Base-by-base conservation (phyloP, 1,284 basidiomycete species). In the Wallemia hederae region DNA sequence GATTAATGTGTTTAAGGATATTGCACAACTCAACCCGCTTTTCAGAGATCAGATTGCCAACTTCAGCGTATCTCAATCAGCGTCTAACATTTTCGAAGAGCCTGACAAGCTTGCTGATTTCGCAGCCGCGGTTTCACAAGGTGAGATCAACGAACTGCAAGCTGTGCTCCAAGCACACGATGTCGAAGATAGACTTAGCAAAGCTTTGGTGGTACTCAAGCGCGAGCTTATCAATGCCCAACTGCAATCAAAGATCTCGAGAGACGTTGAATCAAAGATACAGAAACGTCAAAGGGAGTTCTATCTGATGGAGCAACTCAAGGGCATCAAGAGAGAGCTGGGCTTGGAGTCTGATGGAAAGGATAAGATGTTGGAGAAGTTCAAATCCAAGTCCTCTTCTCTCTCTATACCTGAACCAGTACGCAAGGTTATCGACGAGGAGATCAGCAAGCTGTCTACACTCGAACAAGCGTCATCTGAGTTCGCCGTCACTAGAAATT, bases 11-110 rank as follows among this genome's bases (percentile, higher is more conserved):
- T 97, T 98, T 79, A 98, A 97, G 76, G 91, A 97, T 70, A 96
- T 98, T 64, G 91, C 92, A 0, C 87, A 92, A 69, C 77, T 97
- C 60, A 96, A 94, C 72, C 90, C 91, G 0, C 80, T 97, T 63
- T 97, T 98, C 81, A 83, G 92, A 60, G 92, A 97, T 73, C 92
- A 97, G 71, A 94, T 92, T 65, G 88, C 87, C 66, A 92, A 91
- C 71, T 97, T 96, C 72, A 87, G 84, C 24, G 92, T 94, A 71
- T 88, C 86, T 69, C 89, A 94, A 70, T 82, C 88, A 59, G 85
- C 90, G 2, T 80, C 86, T n/a, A 97, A 94, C 71, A 87, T 98
- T 61, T 97, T 98, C 67, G 92, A 97, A 68, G 91, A 97, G 69
- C 92, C 92, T 0, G 92, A 96, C 72, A 94, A 92, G 71, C 80